A percentile compares a stretch with the other conserved stretches of the same genome.
Evolutionary conservation across 345 rosid species (phyloP).

Genomic region (Ailanthus altissimus): DNA sequence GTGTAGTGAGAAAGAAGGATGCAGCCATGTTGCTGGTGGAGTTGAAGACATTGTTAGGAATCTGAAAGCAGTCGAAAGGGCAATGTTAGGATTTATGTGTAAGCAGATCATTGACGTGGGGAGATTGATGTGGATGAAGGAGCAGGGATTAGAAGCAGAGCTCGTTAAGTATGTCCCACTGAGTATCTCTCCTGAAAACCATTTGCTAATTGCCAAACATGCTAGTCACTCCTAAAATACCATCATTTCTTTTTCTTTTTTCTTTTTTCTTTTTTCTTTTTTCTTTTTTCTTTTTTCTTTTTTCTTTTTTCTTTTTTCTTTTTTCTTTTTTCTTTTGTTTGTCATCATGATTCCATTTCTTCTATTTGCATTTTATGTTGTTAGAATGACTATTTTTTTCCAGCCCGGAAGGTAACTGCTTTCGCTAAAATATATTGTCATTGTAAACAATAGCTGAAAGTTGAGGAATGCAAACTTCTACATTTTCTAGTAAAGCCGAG

Average conservation of each 20-base stretch:
- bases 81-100: constrained; percentile 80
- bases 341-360: too few relatives aligned
- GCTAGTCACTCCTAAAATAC: neutral
- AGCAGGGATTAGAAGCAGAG: constrained; percentile 49
- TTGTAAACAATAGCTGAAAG: neutral
- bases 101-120: constrained; percentile 82
- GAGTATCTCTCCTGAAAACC: constrained; percentile 79
- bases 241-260: neutral
- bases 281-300: too few relatives aligned
- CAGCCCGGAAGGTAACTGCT: too few relatives aligned
- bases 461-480: neutral
- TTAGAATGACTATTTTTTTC: neutral
- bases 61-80: constrained; percentile 71
- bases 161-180: constrained; percentile 76
- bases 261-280: too few relatives aligned
- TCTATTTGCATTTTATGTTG: constrained; percentile 3
- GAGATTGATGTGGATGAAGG: constrained; percentile 73
- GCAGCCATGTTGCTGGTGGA: constrained; percentile 31
- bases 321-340: too few relatives aligned
- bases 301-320: too few relatives aligned
- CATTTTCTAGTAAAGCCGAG: neutral
- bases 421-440: neutral
- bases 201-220: constrained; percentile 57
- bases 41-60: constrained; percentile 62
- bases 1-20: constrained; percentile 45